Base-by-base conservation (phyloP, 495 filamentous ascomycete species). In the Penicillium paradoxum region DNA sequence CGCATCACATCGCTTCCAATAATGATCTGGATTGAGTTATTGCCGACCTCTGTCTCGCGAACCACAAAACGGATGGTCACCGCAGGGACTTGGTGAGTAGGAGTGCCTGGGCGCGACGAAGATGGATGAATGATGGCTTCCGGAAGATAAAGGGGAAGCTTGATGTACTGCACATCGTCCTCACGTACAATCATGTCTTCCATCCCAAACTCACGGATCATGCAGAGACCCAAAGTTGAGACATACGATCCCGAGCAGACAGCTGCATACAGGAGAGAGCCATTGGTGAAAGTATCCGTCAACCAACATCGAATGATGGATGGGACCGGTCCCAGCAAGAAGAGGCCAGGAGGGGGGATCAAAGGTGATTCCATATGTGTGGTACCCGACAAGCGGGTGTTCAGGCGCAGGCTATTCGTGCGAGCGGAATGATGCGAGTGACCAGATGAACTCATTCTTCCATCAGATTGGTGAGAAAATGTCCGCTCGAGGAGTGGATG, bases 251-350 rank as follows among this genome's bases (percentile, higher is more conserved):
- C 95, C 10, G 90, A 91, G 67, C 93, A 98, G 17, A 96, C 77
- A 25, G 86, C 91, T 22, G 93, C 93, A 58, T 97, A 97, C 6
- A 97, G 79, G 5, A 97, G 78, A 9, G 89, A 82, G 50, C 86
- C 84, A 56, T 92, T 90, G 0, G 91, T 91, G 63, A 91, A 97
- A 56, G 87, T 84, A 4, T 82, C 85, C 7, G 85, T 87, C 49
- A 97, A 74, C 92, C 95, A 97, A 73, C 93, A 98, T 45, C 93
- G 87, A 40, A 98, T 90, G 58, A 98, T 95, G 22, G 88, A 87
- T 19, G 93, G 93, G 8, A 91, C 89, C 11, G 91, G 83, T 4
- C 90, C 91, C 18, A 96, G 73, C 46, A 92, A 74, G 57, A 90
- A 89, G 29, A 95, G 75, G 1, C 87, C 88, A 34, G 90, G 89